Conservation (phyloP, 768 basidiomycete genomes). For the Serpula lacrymans region DNA sequence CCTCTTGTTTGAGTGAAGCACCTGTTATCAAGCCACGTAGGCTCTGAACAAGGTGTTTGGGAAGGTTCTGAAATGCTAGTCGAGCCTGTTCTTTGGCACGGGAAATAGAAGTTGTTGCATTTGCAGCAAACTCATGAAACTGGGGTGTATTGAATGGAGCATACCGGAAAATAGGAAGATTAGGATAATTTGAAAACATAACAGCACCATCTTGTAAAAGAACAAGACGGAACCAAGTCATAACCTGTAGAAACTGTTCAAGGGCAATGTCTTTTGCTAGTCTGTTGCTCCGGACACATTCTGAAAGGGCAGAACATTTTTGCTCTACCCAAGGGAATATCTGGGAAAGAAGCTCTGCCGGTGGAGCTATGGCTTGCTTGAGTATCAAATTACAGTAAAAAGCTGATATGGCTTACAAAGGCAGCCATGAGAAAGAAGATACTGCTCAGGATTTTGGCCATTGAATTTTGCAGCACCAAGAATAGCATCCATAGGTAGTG, state of each 20-base stretch:
- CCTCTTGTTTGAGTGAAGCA: slow-evolving; percentile 4
- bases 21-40: slow-evolving; percentile 11
- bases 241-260: slow-evolving; percentile 21
- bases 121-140: slow-evolving; percentile 19
- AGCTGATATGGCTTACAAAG: too few relatives aligned
- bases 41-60: slow-evolving; percentile 15
- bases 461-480: slow-evolving; percentile 31
- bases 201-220: slow-evolving; percentile 34
- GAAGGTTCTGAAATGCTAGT: slow-evolving; percentile 19
- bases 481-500: slow-evolving; percentile 24
- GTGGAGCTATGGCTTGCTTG: slow-evolving; percentile 14
- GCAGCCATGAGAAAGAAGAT: slow-evolving; percentile 17
- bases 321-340: slow-evolving; percentile 10
- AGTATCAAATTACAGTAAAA: too few relatives aligned
- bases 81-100: slow-evolving; percentile 12
- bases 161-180: slow-evolving; percentile 19
- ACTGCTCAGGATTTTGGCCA: slow-evolving; percentile 19
- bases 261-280: slow-evolving; percentile 16
- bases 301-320: neutral
- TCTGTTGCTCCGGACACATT: neutral
- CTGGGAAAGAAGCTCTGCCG: slow-evolving; percentile 6
- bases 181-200: slow-evolving; percentile 19
- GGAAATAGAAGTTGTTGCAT: slow-evolving; percentile 7
- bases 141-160: slow-evolving; percentile 21
- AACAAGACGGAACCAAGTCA: slow-evolving; percentile 22